Percentiles rank a stretch among this genome's conserved stretches.
Conservation (phyloP, 129 eudicot genomes). For the Artemisia annua region DNA sequence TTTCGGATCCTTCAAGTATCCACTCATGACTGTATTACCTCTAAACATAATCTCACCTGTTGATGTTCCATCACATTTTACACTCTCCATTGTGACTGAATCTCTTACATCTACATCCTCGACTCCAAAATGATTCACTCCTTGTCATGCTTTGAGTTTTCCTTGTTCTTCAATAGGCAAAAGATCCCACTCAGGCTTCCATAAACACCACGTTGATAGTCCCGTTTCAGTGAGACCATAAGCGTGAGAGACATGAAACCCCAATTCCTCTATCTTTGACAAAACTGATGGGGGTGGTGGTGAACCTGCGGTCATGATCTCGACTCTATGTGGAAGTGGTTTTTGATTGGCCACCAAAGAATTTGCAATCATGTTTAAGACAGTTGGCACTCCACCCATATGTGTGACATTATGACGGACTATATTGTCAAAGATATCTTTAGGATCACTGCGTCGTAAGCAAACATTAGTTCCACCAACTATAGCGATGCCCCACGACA, state of each 20-base stretch:
- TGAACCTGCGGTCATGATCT: not conserved
- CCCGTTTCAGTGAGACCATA: not conserved
- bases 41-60: not conserved
- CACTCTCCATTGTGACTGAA: not conserved
- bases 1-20: not conserved
- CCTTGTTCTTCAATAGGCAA: not conserved
- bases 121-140: not conserved
- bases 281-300: not conserved
- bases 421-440: not conserved
- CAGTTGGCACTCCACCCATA: not conserved
- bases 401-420: slow-evolving; percentile 1
- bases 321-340: not conserved
- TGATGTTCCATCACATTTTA: not conserved
- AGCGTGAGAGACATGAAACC: not conserved
- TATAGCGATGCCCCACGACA: not conserved
- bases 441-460: not conserved
- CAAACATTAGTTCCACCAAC: not conserved
- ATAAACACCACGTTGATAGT: not conserved
- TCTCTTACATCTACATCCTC: not conserved
- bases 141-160: slow-evolving; percentile 1
- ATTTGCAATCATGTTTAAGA: not conserved
- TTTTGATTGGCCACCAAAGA: not conserved
- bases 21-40: not conserved
- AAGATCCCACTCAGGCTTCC: not conserved
- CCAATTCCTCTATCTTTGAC: not conserved